Evolutionary conservation across 805 yeast species (phyloP).

Genomic region (Candida piceae): DNA sequence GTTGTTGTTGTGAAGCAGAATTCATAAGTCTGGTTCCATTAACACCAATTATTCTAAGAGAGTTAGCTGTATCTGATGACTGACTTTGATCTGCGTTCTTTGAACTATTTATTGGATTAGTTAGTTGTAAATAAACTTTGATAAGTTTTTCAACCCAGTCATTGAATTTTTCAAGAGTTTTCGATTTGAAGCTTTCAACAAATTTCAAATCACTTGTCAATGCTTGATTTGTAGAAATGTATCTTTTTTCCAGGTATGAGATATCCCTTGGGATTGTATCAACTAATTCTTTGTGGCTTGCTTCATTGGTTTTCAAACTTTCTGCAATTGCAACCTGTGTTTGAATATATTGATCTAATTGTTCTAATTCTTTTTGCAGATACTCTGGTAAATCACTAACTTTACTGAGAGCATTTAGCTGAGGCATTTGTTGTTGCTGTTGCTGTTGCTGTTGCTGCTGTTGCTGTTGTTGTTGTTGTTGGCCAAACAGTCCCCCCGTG

Average conservation of each 20-base stretch:
- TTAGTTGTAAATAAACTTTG: conserved; percentile 31
- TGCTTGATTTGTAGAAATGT: conserved; percentile 63
- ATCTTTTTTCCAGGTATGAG: conserved; percentile 53
- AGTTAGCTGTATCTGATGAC: conserved; percentile 17
- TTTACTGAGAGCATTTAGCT: conserved; percentile 66
- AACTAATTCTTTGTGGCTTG: conserved; percentile 59
- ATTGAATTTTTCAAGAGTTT: conserved; percentile 32
- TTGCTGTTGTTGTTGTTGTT: conserved; percentile 8
- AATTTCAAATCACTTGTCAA: conserved; percentile 43
- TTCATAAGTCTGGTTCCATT: conserved; percentile 25
- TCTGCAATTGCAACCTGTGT: conserved; percentile 71
- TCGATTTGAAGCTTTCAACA: conserved; percentile 39
- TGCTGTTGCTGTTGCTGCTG: conserved; percentile 36
- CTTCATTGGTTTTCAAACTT: conserved; percentile 54
- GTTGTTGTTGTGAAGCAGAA: conserved; percentile 7
- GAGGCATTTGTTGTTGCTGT: conserved; percentile 40
- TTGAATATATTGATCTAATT: conserved; percentile 66
- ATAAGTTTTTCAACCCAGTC: conserved; percentile 35
- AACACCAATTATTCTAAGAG: conserved; percentile 26
- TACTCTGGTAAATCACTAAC: conserved; percentile 70
- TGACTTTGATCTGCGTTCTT: conserved; percentile 19
- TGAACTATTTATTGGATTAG: conserved; percentile 29
- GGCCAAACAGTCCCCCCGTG: conserved; percentile 15
- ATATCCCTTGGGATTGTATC: conserved; percentile 72
- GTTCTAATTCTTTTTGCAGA: conserved; percentile 63